These are phyloP conservation scores for Fusarium verrucosum DNA, from an alignment of 2,329 filamentous ascomycete genomes.

Conservation along the genomic window DNA sequence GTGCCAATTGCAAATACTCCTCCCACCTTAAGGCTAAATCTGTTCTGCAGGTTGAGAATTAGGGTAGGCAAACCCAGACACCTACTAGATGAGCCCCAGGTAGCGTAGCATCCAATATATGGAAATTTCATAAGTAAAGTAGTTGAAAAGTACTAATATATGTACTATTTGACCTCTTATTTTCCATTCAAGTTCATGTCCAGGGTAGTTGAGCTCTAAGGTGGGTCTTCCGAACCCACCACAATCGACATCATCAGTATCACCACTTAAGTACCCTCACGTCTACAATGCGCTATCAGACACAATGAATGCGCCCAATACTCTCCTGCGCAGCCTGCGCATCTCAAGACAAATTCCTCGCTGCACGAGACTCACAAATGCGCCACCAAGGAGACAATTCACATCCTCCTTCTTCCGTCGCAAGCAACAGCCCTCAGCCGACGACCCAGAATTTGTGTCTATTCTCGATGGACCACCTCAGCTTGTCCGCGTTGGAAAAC, in stretches of 20 bases:
- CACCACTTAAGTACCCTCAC: background rate
- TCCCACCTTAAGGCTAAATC: too few relatives aligned
- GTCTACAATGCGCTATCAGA: constrained; percentile 17
- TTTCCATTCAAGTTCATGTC: background rate
- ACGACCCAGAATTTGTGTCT: constrained; percentile 83
- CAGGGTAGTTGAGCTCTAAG: background rate
- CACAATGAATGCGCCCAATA: constrained; percentile 45
- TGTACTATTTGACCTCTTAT: background rate
- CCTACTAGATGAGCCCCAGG: too few relatives aligned
- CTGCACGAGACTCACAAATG: constrained; percentile 18
- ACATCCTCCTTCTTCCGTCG: constrained; percentile 34
- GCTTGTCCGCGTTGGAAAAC: constrained; percentile 77
- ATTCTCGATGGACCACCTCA: constrained; percentile 86
- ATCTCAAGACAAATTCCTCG: constrained; percentile 17
- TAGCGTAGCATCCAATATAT: too few relatives aligned
- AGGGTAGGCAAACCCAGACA: too few relatives aligned
- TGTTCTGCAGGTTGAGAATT: too few relatives aligned
- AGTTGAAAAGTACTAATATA: too few relatives aligned
- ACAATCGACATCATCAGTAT: constrained; percentile 31
- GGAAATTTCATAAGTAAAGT: too few relatives aligned
- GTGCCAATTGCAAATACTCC: too few relatives aligned
- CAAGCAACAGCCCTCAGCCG: constrained; percentile 62
- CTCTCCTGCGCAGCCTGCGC: constrained; percentile 43
- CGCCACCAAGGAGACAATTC: constrained; percentile 27
- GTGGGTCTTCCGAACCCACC: constrained; percentile 23